Evolutionary conservation across 345 rosid species (phyloP), one percentile per base, ranked within the genome.

Genomic region (Corchorus capsularis): DNA sequence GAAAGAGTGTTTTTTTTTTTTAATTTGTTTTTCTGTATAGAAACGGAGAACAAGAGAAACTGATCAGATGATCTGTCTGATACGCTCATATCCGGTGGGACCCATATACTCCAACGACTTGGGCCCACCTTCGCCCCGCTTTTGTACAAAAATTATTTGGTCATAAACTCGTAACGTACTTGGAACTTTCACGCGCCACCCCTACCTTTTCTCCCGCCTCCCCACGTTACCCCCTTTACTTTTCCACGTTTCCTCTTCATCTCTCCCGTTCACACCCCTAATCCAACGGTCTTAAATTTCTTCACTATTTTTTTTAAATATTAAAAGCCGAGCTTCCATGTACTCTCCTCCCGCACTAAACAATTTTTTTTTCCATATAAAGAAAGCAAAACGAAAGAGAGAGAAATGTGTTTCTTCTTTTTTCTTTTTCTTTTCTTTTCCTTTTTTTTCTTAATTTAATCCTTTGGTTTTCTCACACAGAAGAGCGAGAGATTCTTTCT

Each of bases 401-500:
- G 14, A 2, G 27, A 16, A 15, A 27, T 4, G 46, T 69, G 60
- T 50, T 4, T 17, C 9, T n/a, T 22, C 50, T 17, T n/a, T 15
- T 32, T 49, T 49, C 17, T 47, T 45, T 1, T 45, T 7, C 10
- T 8, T 45, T 45, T 45, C 47, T 45, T 45, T 45, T 7, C 47
- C 47, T 4, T 45, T 45, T 61, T 67, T 53, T 67, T 39, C 72
- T 77, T 35, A 22, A 49, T 55, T 64, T 27, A 39, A 39, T 39
- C 43, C 43, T 17, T 50, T 53, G 22, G 60, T 65, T 79, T 53
- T 0, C 74, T 71, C 56, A 50, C 75, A 78, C 59, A 79, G 57
- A 72, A 79, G 57, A 72, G 75, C 77, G 85, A 77, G 71, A 83
- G 68, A 59, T 67, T 62, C 72, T 62, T 77, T 49, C 79, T 84